Conservation (phyloP, 257 asterid genomes). For the Striga asiatica region DNA sequence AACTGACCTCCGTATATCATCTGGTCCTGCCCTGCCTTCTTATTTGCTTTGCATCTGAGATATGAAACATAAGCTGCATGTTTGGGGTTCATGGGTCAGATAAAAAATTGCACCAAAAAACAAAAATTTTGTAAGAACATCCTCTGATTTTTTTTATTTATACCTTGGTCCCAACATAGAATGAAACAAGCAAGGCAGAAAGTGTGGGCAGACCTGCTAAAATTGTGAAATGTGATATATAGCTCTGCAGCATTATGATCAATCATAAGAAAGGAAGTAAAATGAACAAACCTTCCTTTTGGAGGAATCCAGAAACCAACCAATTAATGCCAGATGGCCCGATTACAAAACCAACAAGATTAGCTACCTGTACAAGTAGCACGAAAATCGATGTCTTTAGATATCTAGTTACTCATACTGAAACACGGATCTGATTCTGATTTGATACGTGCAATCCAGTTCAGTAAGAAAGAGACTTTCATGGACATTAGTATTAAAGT, state of each 20-base stretch:
- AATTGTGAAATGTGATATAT: constrained; percentile 3
- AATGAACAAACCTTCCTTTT: constrained; percentile 43
- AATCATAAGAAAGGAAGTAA: constrained; percentile 1
- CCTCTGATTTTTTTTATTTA: not conserved
- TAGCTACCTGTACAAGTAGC: constrained; percentile 59
- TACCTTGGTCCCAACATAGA: constrained; percentile 94
- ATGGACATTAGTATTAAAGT: not conserved
- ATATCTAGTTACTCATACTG: not conserved
- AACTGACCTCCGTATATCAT: constrained; percentile 22
- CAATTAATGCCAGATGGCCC: constrained; percentile 93
- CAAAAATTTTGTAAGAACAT: constrained; percentile 1
- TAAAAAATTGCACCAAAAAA: constrained; percentile 12
- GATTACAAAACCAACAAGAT: constrained; percentile 90
- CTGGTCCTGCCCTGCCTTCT: constrained; percentile 33
- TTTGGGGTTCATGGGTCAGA: constrained; percentile 12
- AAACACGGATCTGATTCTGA: not conserved
- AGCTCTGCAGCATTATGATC: constrained; percentile 1
- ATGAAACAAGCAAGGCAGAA: constrained; percentile 58
- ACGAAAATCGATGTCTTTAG: constrained; percentile 8
- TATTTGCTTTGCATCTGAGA: constrained; percentile 67
- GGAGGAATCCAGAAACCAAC: constrained; percentile 68
- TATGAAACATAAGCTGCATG: constrained; percentile 87
- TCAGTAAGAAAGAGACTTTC: not conserved
- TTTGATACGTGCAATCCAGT: not conserved
- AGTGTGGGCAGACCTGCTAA: constrained; percentile 64